A percentile compares a stretch with the other conserved stretches of the same genome.
phyloP scores from a whole-genome alignment of 306 rosid species.

The Fragaria vesca region DNA sequence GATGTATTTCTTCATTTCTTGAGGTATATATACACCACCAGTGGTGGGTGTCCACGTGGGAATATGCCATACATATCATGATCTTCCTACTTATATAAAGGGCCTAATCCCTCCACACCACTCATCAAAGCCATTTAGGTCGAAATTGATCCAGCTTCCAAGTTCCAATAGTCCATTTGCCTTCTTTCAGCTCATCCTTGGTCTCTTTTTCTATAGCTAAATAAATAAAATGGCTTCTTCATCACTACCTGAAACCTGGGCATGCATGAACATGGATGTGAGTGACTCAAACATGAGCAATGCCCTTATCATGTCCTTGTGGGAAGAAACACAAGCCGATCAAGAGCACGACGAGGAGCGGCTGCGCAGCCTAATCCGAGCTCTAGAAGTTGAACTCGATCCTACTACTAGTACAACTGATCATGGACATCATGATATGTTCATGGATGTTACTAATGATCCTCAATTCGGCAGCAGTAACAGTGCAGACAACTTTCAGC shows the following conservation, averaged over 20 bases:
- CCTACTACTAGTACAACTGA: neutral
- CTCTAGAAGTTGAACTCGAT: constrained; percentile 15
- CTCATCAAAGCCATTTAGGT: constrained; percentile 6
- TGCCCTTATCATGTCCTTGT: constrained; percentile 19
- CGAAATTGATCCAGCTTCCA: neutral
- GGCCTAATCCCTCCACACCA: neutral
- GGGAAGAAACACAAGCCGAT: constrained; percentile 27
- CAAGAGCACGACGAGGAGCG: constrained; percentile 22
- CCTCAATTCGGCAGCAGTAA: neutral
- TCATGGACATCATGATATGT: neutral
- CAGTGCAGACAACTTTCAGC: constrained; percentile 11
- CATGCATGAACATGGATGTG: constrained; percentile 12
- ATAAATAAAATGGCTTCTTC: constrained; percentile 21
- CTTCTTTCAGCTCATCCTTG: neutral
- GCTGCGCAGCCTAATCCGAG: constrained; percentile 16
- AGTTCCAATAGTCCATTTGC: neutral
- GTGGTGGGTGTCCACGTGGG: neutral
- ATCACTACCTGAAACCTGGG: constrained; percentile 12
- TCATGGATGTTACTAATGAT: neutral
- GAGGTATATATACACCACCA: neutral
- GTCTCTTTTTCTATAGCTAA: neutral
- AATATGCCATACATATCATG: constrained; percentile 2
- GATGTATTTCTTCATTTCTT: neutral
- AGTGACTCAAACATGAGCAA: constrained; percentile 1
- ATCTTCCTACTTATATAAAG: neutral